Base-by-base conservation (phyloP, 176 grass and related monocot genomes). In the Ensete ventricosum region DNA sequence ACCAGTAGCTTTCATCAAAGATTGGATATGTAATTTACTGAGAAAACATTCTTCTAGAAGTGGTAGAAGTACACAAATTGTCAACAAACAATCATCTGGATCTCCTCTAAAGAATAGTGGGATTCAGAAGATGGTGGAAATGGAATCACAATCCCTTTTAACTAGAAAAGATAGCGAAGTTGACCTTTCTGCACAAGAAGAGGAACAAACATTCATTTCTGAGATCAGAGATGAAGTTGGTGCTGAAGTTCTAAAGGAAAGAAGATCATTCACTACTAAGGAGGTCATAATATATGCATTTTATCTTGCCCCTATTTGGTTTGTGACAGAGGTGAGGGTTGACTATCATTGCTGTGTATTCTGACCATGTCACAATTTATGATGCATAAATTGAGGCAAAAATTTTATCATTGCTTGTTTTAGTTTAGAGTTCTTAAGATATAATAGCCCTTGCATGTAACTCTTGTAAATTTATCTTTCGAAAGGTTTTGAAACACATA, bases 271-370 rank as follows among this genome's bases (percentile, higher is more conserved):
- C 77, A 87, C 95, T 27, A 79, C 84, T 11, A 87, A 69, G 82
- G 78, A 99, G 58, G 94, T 94, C 76, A 82, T 87, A 73, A 87
- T 78, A 76, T 91, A 85, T 65, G 90, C 79, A 5, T 71, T 91
- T 54, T 99, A 91, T 87, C 95, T 99, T 79, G 92, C 90, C 16
- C 90, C 95, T 74, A 79, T 99, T 73, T 99, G 95, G 95, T 99
- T 99, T 77, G 86, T 91, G 22, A 99, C 95, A 62, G 95, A 99
- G 95, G 95, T 99, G 69, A 80, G 19, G 79, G 17, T 51, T 14
- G 12, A 17, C 26, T 67, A 8, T 34, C 63, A 76, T 9, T 19
- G 0, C 27, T 8, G 16, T 74, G 16, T 43, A 26, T 50, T 76
- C 3, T 75, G 16, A 19, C 25, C 12, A 19, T 69, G 8, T 69